These are phyloP conservation scores for Psilocybe subaeruginosa DNA, from an alignment of 768 basidiomycete species.

Conservation along the genomic window DNA sequence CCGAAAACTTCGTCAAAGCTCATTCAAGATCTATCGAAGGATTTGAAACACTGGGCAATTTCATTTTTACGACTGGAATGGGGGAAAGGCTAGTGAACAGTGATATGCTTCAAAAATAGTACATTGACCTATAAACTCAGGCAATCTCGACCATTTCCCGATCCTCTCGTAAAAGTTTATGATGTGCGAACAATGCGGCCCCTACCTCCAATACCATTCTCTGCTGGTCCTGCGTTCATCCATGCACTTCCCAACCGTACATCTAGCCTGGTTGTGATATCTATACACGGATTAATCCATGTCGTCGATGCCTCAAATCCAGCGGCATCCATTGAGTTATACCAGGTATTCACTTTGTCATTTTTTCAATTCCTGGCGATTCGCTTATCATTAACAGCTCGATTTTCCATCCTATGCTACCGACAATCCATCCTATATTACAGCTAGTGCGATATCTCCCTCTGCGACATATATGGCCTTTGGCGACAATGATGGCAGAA, in stretches of 20 bases:
- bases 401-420: constrained; percentile 63
- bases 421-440: constrained; percentile 73
- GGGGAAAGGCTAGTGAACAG: constrained; percentile 59
- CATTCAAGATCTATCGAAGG: constrained; percentile 85
- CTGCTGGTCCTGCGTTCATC: constrained; percentile 86
- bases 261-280: constrained; percentile 74
- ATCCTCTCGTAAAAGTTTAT: constrained; percentile 91
- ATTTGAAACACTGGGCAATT: constrained; percentile 77
- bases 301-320: constrained; percentile 81
- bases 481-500: constrained; percentile 82
- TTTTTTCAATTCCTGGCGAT: neutral
- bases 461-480: constrained; percentile 92
- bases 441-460: constrained; percentile 79
- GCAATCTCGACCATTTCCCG: constrained; percentile 85
- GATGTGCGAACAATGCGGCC: constrained; percentile 85
- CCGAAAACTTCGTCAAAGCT: constrained; percentile 67
- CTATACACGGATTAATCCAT: constrained; percentile 82
- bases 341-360: constrained; percentile 58
- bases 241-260: constrained; percentile 77
- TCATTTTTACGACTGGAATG: constrained; percentile 86
- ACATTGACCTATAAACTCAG: constrained; percentile 41
- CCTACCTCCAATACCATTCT: constrained; percentile 85
- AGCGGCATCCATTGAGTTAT: constrained; percentile 69
- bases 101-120: neutral
- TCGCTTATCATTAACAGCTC: constrained; percentile 44